phyloP scores from a whole-genome alignment of 1,139 yeast genomes.

The Williopsis jadinii region DNA sequence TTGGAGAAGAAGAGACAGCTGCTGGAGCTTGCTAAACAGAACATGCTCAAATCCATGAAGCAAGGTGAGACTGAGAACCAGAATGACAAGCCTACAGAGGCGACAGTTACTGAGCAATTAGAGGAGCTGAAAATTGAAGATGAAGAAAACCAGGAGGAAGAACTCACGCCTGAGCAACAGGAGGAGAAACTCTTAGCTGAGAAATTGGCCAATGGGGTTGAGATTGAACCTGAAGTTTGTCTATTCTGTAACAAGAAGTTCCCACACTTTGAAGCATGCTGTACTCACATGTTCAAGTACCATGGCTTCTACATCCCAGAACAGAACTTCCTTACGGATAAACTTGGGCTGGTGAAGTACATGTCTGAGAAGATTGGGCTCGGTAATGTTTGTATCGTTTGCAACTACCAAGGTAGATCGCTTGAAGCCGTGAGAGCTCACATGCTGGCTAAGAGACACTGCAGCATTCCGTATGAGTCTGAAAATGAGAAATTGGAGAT shows the following conservation, averaged over 20 bases:
- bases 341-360: slow-evolving; percentile 67
- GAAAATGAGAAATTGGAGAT: slow-evolving; percentile 84
- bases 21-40: slow-evolving; percentile 52
- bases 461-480: slow-evolving; percentile 81
- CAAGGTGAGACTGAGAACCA: slow-evolving; percentile 3
- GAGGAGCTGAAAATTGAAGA: slow-evolving; percentile 4
- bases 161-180: slow-evolving; percentile 15
- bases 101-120: neutral
- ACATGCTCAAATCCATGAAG: slow-evolving; percentile 34
- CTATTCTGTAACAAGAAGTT: slow-evolving; percentile 61
- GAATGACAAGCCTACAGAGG: slow-evolving; percentile 1
- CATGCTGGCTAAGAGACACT: slow-evolving; percentile 82
- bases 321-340: slow-evolving; percentile 57
- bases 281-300: slow-evolving; percentile 64
- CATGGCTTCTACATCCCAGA: slow-evolving; percentile 92
- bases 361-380: slow-evolving; percentile 88
- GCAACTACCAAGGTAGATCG: slow-evolving; percentile 80
- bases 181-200: slow-evolving; percentile 48
- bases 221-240: slow-evolving; percentile 69
- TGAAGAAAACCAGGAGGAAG: slow-evolving; percentile 7
- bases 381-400: slow-evolving; percentile 83
- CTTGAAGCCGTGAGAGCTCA: slow-evolving; percentile 90
- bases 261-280: slow-evolving; percentile 49
- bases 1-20: slow-evolving; percentile 55
- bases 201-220: slow-evolving; percentile 54